Percentiles rank a stretch among this genome's conserved stretches.
These are phyloP conservation scores for Chenopodium quinoa DNA, from an alignment of 148 eudicot genomes.

Conservation along the genomic window DNA sequence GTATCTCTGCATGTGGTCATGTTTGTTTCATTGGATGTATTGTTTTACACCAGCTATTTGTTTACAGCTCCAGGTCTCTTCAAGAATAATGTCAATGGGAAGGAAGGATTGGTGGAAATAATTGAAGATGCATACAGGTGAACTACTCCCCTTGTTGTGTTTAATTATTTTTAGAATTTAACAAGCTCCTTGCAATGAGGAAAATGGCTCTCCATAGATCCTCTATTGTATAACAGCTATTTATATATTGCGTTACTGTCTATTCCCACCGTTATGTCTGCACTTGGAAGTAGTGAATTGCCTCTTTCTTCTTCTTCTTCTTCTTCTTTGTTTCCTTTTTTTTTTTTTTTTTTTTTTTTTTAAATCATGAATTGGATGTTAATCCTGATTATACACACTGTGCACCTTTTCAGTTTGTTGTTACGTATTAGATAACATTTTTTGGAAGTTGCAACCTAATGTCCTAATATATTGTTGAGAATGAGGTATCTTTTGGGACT, in stretches of 20 bases:
- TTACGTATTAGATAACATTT: not conserved
- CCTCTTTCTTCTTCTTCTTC: too few relatives aligned
- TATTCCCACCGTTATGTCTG: not conserved
- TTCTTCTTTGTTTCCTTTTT: too few relatives aligned
- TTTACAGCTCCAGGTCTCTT: constrained; percentile 43
- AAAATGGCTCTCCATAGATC: not conserved
- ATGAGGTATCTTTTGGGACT: not conserved
- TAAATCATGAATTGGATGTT: not conserved
- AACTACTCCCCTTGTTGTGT: not conserved
- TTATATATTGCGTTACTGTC: not conserved
- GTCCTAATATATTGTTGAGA: not conserved
- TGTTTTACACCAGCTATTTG: constrained; percentile 12
- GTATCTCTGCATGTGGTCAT: not conserved
- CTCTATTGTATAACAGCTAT: not conserved
- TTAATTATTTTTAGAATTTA: not conserved
- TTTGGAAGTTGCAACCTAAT: not conserved
- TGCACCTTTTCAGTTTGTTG: not conserved
- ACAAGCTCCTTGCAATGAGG: not conserved
- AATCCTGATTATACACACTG: not conserved
- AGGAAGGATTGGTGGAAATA: constrained; percentile 36
- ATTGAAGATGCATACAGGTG: constrained; percentile 43
- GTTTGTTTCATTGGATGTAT: not conserved
- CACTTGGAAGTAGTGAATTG: not conserved
- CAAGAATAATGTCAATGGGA: constrained; percentile 37
- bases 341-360: not conserved